Percentiles rank a stretch among this genome's conserved stretches.
Evolutionary conservation across 805 yeast species (phyloP).

Genomic region (Saccharomycopsis amapae): DNA sequence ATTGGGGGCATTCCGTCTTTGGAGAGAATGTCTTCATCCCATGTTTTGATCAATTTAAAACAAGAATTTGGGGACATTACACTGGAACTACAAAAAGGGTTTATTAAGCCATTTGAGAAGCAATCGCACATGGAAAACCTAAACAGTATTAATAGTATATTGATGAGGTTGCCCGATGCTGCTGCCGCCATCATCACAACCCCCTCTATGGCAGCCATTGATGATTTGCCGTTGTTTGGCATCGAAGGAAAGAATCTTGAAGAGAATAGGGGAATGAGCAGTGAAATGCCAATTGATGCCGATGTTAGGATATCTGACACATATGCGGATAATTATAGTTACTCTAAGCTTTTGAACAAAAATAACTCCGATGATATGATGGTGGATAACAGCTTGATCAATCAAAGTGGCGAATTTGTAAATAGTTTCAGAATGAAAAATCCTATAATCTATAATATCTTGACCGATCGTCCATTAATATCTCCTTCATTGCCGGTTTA

Average conservation of each 20-base stretch:
- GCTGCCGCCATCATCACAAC: slow-evolving; percentile 88
- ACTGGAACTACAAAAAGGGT: slow-evolving; percentile 58
- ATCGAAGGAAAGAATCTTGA: slow-evolving; percentile 6
- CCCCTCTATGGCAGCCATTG: slow-evolving; percentile 56
- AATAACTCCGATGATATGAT: slow-evolving; percentile 1
- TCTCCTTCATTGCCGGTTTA: slow-evolving; percentile 84
- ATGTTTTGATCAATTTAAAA: slow-evolving; percentile 75
- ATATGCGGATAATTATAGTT: slow-evolving; percentile 13
- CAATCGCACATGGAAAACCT: slow-evolving; percentile 62
- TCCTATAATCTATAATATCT: slow-evolving; percentile 82
- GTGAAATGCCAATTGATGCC: neutral
- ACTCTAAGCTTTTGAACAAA: neutral
- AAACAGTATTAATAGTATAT: slow-evolving; percentile 51
- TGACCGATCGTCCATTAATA: slow-evolving; percentile 86
- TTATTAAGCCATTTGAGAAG: slow-evolving; percentile 36
- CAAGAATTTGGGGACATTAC: slow-evolving; percentile 71
- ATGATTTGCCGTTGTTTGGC: slow-evolving; percentile 13
- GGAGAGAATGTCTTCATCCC: slow-evolving; percentile 75
- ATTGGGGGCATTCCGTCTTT: slow-evolving; percentile 88
- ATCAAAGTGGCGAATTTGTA: slow-evolving; percentile 18
- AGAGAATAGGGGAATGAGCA: no score
- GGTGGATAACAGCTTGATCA: slow-evolving; percentile 25
- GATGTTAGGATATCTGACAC: slow-evolving; percentile 14
- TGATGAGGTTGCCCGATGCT: slow-evolving; percentile 42
- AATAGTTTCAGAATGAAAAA: slow-evolving; percentile 43